Conservation (phyloP, 208 protist genomes). For the Acanthamoeba rhysodes region DNA sequence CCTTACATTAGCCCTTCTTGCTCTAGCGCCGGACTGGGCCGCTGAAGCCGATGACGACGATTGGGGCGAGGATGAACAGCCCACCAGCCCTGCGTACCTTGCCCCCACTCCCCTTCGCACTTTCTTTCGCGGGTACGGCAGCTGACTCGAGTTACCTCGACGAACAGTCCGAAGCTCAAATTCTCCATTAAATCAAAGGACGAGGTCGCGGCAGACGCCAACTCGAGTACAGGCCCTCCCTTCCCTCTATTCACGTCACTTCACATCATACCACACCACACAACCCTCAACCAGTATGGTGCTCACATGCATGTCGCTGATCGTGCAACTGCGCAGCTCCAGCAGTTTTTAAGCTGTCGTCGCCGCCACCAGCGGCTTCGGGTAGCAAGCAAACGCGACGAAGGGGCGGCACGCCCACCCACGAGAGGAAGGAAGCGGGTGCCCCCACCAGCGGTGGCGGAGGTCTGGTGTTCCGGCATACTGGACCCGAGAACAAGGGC, state of each 20-base stretch:
- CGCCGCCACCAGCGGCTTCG: conserved; percentile 17
- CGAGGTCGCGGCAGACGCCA: background rate
- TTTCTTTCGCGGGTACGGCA: background rate
- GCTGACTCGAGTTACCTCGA: background rate
- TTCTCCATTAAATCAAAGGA: conserved; percentile 48
- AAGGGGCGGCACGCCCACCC: background rate
- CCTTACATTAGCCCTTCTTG: background rate
- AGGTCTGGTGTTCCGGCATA: conserved; percentile 8
- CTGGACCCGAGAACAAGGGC: conserved; percentile 23
- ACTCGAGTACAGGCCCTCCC: background rate
- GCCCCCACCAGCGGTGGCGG: background rate
- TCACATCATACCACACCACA: no score
- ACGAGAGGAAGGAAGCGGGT: background rate
- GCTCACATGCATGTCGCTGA: background rate
- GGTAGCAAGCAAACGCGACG: conserved; percentile 45
- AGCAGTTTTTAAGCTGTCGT: background rate
- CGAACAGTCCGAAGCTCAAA: background rate
- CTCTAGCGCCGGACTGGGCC: background rate
- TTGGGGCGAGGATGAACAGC: background rate
- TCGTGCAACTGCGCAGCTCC: background rate
- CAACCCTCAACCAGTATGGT: background rate
- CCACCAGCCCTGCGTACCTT: background rate
- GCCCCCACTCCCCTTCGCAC: background rate
- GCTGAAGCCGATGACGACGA: background rate
- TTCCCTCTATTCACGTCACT: background rate